Percentiles rank a stretch among this genome's conserved stretches.
Conservation (phyloP, 495 filamentous ascomycete genomes). For the Penicillium robsamsonii region DNA sequence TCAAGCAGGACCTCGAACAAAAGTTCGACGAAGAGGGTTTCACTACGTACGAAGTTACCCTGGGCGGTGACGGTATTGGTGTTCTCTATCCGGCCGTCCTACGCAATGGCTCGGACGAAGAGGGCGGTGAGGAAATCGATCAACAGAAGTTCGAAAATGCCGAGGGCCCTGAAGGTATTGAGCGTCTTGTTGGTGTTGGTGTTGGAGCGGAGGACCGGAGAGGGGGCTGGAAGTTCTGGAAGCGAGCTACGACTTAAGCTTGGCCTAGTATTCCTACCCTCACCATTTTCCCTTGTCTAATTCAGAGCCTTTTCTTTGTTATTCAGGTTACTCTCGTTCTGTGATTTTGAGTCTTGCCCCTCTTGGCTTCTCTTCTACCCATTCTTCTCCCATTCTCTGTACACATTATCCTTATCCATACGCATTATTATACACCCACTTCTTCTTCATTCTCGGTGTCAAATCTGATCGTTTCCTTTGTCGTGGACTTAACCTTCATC, state of each 20-base stretch:
- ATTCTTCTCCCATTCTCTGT: conserved; percentile 26
- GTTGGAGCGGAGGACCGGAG: conserved; percentile 65
- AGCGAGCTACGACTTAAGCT: conserved; percentile 33
- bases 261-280: not conserved
- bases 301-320: not conserved
- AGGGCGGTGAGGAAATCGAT: conserved; percentile 87
- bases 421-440: conserved; percentile 25
- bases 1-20: conserved; percentile 57
- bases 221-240: conserved; percentile 96
- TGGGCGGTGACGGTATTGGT: conserved; percentile 89
- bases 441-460: conserved; percentile 1
- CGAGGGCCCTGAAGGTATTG: conserved; percentile 75
- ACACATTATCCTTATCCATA: conserved; percentile 24
- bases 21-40: conserved; percentile 75
- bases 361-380: conserved; percentile 1
- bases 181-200: conserved; percentile 57
- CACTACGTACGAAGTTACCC: conserved; percentile 76
- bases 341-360: not conserved
- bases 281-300: not conserved
- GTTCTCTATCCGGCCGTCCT: conserved; percentile 88
- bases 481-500: conserved; percentile 4
- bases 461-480: not conserved
- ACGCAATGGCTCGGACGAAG: conserved; percentile 66
- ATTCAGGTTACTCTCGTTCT: not conserved
- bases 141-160: conserved; percentile 86